Evolutionary conservation across 345 rosid species (phyloP).

Genomic region (Hypericum androsaemum): DNA sequence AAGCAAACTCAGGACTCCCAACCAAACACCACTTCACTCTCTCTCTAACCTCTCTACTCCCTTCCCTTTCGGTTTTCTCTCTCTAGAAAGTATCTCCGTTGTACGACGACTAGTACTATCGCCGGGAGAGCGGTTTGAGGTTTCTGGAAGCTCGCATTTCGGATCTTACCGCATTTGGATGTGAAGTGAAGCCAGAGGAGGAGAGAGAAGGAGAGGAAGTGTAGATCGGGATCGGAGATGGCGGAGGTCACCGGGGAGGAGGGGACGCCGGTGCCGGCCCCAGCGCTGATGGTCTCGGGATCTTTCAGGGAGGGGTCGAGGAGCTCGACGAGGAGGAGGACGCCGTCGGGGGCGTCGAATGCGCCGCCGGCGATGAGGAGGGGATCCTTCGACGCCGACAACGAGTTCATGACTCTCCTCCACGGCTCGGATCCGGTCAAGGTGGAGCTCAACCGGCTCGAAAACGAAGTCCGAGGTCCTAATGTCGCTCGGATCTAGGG

Average conservation of each 20-base stretch:
- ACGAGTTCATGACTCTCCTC: constrained; percentile 27
- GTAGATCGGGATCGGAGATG: constrained; percentile 3
- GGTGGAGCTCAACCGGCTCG: constrained; percentile 43
- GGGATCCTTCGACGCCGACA: constrained; percentile 34
- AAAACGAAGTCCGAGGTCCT: constrained; percentile 36
- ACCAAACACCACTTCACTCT: too few species aligned
- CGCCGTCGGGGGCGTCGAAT: constrained; percentile 8
- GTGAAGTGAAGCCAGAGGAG: not conserved
- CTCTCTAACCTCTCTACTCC: too few species aligned
- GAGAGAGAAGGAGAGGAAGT: not conserved
- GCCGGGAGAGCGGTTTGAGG: too few species aligned
- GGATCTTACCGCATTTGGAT: constrained; percentile 2
- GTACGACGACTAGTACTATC: too few species aligned
- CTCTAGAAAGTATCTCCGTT: too few species aligned
- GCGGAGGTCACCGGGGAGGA: not conserved
- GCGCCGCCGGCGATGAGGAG: constrained; percentile 19
- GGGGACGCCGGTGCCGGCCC: not conserved
- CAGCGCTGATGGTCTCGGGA: not conserved
- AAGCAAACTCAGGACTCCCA: too few species aligned
- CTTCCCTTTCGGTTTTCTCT: too few species aligned
- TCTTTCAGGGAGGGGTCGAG: not conserved
- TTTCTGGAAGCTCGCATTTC: too few species aligned
- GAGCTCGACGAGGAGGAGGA: constrained; percentile 5
- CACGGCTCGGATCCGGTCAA: constrained; percentile 52
- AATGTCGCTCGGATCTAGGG: not conserved